Base-by-base conservation (phyloP, 2,329 filamentous ascomycete species). In the Paracamarosporium sp. region DNA sequence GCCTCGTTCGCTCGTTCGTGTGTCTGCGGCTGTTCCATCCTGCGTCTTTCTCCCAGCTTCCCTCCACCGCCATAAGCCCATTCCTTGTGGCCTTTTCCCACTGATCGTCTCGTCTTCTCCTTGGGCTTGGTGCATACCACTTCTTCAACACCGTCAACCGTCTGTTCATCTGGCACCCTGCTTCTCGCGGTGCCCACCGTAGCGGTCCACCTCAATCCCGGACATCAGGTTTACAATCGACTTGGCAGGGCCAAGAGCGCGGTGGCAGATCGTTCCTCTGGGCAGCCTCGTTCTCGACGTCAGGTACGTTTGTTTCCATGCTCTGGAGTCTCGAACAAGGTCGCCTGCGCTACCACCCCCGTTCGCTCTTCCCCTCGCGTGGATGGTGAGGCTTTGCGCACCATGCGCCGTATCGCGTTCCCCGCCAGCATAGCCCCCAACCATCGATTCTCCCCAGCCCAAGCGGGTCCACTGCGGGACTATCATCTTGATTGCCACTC, bases 251-350 rank as follows among this genome's bases (percentile, higher is more conserved):
- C 62, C 59, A 61, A 59, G 53, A 31, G 50, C 17, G 31, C 46
- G 20, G 31, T 36, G 45, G 52, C 36, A 51, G 62, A 62, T 62
- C 62, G 41, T 53, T 54, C 31, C 62, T 51, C 48, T 63, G 57
- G 60, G 60, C 60, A 59, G 57, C 60, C 55, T 57, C 56, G 56
- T 46, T 48, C 59, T 53, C 30, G 50, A 55, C 52, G 47, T 59
- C 64, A 56, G 65, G 68, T 72, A 69, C 61, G 69, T 72, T 52
- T 55, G 17, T 50, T 53, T 50, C 50, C 31, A 50, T 50, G 48
- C 48, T 33, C n/a, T 41, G 48, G 35, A n/a, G 17, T 50, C 53
- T 47, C 54, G 46, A 52, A 56, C 50, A 54, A 55, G 48, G 54
- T 50, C 36, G n/a, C 48, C 45, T 30, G 45, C 50, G 52, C 51